Conservation (phyloP, 2,329 filamentous ascomycete species). For the Neospermospora avenae region DNA sequence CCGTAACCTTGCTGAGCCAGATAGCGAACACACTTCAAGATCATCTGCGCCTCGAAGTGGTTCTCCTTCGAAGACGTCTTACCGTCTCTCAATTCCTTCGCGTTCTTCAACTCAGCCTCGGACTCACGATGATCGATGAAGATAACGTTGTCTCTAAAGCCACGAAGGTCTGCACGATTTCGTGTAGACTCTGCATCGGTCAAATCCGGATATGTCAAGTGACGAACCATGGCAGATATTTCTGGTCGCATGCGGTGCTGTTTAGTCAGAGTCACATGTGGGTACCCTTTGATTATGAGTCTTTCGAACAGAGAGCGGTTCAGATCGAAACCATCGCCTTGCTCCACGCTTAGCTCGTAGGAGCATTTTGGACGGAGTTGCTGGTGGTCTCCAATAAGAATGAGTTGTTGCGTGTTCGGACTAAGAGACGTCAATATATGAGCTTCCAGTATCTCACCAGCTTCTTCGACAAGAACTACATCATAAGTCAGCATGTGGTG, state of each 20-base stretch:
- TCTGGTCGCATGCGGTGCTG: slow-evolving; percentile 70
- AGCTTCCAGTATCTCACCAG: slow-evolving; percentile 68
- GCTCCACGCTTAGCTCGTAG: slow-evolving; percentile 59
- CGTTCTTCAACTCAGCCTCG: slow-evolving; percentile 45
- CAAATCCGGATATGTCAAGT: slow-evolving; percentile 60
- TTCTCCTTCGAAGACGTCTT: slow-evolving; percentile 57
- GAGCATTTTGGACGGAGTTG: slow-evolving; percentile 68
- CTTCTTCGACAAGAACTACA: slow-evolving; percentile 60
- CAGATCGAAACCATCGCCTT: slow-evolving; percentile 62
- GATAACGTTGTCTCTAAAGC: slow-evolving; percentile 56
- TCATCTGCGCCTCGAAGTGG: slow-evolving; percentile 61
- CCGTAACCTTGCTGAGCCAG: slow-evolving; percentile 69
- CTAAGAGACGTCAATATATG: slow-evolving; percentile 62
- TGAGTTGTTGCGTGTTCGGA: slow-evolving; percentile 55
- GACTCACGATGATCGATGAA: slow-evolving; percentile 62
- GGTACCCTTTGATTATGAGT: slow-evolving; percentile 53
- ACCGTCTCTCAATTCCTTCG: slow-evolving; percentile 50
- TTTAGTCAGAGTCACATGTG: slow-evolving; percentile 50
- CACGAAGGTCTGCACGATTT: slow-evolving; percentile 46
- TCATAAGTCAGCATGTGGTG: background rate
- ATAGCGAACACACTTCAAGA: slow-evolving; percentile 62
- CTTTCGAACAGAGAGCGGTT: slow-evolving; percentile 69
- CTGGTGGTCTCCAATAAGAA: slow-evolving; percentile 71
- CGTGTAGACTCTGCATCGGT: slow-evolving; percentile 51
- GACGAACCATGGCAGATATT: slow-evolving; percentile 56